These are phyloP conservation scores for Goffeauzyma gilvescens DNA, from an alignment of 768 basidiomycete genomes.

Conservation along the genomic window DNA sequence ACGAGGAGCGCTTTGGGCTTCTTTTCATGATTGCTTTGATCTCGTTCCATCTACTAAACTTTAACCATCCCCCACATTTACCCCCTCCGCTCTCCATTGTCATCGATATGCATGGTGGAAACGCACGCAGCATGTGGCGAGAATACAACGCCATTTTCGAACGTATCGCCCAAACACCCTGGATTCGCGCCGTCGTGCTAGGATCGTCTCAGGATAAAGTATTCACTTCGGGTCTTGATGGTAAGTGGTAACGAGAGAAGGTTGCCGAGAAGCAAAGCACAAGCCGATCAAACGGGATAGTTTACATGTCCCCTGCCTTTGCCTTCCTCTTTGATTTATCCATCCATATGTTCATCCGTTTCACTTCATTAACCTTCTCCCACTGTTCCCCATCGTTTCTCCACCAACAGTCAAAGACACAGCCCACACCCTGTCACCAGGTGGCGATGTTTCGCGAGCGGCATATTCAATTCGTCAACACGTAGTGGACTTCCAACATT, in stretches of 20 bases:
- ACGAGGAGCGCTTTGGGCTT: too few species aligned
- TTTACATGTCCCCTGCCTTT: too few species aligned
- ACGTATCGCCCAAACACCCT: constrained; percentile 37
- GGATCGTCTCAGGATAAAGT: constrained; percentile 50
- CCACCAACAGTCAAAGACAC: background rate
- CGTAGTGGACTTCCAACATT: constrained; percentile 44
- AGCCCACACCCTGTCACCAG: constrained; percentile 6
- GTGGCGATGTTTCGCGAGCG: constrained; percentile 24
- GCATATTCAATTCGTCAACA: constrained; percentile 11
- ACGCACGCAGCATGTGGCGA: constrained; percentile 45
- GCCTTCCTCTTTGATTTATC: too few species aligned
- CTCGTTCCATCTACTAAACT: too few species aligned
- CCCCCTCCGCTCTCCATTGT: background rate
- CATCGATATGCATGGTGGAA: background rate
- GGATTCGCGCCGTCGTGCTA: constrained; percentile 54
- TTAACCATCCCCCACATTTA: too few species aligned
- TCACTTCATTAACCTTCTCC: too few species aligned
- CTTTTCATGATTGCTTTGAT: too few species aligned
- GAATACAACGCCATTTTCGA: constrained; percentile 50
- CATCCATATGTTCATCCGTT: too few species aligned
- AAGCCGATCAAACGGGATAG: too few species aligned
- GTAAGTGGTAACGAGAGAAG: too few species aligned
- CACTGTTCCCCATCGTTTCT: background rate
- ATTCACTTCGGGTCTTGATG: constrained; percentile 69
- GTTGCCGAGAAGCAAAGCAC: too few species aligned